A percentile compares a stretch with the other conserved stretches of the same genome.
These are phyloP conservation scores for Macadamia tetraphylla DNA, from an alignment of 164 flowering plant species.

Conservation along the genomic window DNA sequence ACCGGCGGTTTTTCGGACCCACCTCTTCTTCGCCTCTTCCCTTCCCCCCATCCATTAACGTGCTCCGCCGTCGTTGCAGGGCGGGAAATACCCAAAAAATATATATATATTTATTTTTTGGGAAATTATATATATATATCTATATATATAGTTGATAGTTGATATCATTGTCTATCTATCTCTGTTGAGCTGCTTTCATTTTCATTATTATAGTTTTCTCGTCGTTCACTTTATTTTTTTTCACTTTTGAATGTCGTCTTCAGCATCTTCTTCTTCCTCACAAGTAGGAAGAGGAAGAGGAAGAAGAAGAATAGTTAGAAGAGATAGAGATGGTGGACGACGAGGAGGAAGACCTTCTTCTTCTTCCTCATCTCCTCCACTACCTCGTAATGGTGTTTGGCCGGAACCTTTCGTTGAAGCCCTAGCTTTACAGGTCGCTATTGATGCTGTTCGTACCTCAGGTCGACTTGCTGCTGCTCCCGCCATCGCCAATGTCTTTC, in stretches of 20 bases:
- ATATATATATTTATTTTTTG: not conserved
- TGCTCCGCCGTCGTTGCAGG: slow-evolving; percentile 2
- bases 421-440: slow-evolving; percentile 60
- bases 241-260: not conserved
- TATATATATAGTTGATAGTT: not conserved
- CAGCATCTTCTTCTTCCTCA: not conserved
- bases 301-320: not conserved
- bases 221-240: too few species aligned
- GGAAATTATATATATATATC: too few species aligned
- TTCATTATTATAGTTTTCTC: too few species aligned
- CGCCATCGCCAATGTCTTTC: slow-evolving; percentile 58
- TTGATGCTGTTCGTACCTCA: slow-evolving; percentile 38
- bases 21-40: not conserved
- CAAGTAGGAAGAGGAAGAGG: slow-evolving; percentile 1
- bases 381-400: slow-evolving; percentile 47
- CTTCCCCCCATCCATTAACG: not conserved
- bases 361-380: too few species aligned
- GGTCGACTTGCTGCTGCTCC: slow-evolving; percentile 66
- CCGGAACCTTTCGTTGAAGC: slow-evolving; percentile 85
- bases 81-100: not conserved
- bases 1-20: not conserved
- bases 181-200: not conserved
- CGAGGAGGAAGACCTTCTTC: not conserved
- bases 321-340: slow-evolving; percentile 1
- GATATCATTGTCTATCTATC: not conserved